Evolutionary conservation across 192 early-diverging fungal genomes (phyloP), one percentile per base, ranked within the genome.

Genomic region (Linnemannia schmuckeri): DNA sequence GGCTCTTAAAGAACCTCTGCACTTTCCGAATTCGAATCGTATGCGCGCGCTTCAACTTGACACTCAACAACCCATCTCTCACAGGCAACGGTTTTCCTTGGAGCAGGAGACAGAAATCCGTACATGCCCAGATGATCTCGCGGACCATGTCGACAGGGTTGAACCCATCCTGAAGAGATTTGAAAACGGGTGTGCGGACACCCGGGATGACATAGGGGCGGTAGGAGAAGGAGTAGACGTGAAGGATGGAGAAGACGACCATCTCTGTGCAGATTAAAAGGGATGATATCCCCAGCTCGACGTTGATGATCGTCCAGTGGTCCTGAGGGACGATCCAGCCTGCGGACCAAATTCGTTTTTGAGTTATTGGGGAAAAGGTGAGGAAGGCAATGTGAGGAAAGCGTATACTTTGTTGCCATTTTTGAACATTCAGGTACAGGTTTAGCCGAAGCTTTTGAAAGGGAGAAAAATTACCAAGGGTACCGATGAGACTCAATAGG

Each of bases 141-240:
- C 88, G 79, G 12, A 85, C 22, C 72, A 89, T 76, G 33, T 89
- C 88, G 9, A 89, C n/a, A 3, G 88, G 88, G 71, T 89, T 89
- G 37, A 89, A 84, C 0, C 76, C 81, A 49, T 89, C 88, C 42
- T 38, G n/a, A 4, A 89, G 44, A 2, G 88, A 85, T 52, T 73
- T 74, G 41, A 37, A 47, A 6, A 75, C 37, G 33, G 76, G 42
- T 0, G 88, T 89, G 4, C 52, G 3, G 35, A 78, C 77, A 13
- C 79, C 83, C 15, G 77, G 77, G 13, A 87, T 37, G 7, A 82
- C 61, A 61, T 89, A 89, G 8, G 73, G 79, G 4, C 69, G 72
- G 40, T 89, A 89, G 44, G 74, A 63, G 68, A 88, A 89, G 15
- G 89, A 82, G 17, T 88, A 82, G 37, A 89, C 78, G 42, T 89